Percentiles rank a stretch among this genome's conserved stretches.
phyloP scores from a whole-genome alignment of 805 yeast species.

The Metschnikowia reukaufii region DNA sequence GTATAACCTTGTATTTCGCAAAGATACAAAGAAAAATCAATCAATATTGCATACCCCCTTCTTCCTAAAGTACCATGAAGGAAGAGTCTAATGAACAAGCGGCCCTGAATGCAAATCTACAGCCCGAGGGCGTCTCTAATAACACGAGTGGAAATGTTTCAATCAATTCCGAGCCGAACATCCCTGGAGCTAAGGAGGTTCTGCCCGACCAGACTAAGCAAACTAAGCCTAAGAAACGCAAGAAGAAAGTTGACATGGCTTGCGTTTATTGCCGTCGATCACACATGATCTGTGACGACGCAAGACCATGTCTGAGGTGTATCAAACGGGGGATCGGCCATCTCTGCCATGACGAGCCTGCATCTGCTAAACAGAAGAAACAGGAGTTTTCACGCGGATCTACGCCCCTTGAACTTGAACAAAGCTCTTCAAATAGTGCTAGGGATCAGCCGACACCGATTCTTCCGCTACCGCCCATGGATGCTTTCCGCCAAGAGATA shows the following conservation, averaged over 20 bases:
- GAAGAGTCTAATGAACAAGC: background rate
- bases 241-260: slow-evolving; percentile 61
- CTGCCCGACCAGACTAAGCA: background rate
- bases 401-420: slow-evolving; percentile 2
- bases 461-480: background rate
- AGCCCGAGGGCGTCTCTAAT: background rate
- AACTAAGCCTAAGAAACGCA: slow-evolving; percentile 28
- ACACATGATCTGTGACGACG: slow-evolving; percentile 89
- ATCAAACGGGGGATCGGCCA: slow-evolving; percentile 86
- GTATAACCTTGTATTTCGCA: background rate
- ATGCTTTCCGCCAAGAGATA: slow-evolving; percentile 2
- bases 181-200: background rate
- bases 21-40: too few species aligned
- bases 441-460: background rate
- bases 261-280: slow-evolving; percentile 92
- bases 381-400: slow-evolving; percentile 24
- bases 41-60: too few species aligned
- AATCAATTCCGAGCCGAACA: background rate
- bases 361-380: slow-evolving; percentile 42
- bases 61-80: too few species aligned
- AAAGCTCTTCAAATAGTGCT: background rate
- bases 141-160: background rate
- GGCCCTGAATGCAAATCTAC: background rate
- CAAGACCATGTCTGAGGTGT: slow-evolving; percentile 77
- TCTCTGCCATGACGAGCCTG: slow-evolving; percentile 75